Evolutionary conservation across 2,329 filamentous ascomycete genomes (phyloP).

Genomic region (Alternaria consortialis): DNA sequence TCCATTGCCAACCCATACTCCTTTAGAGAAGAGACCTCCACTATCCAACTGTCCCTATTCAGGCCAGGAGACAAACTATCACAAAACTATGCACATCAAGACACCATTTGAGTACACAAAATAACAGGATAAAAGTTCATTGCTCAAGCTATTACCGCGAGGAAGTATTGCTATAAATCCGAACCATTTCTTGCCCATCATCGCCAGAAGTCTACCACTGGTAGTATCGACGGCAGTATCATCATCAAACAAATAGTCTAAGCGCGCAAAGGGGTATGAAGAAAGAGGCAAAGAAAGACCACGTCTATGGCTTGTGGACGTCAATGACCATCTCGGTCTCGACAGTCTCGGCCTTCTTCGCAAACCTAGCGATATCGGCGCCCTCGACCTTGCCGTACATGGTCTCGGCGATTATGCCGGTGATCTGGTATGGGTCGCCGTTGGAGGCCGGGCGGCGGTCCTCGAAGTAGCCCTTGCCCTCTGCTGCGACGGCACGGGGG

Average conservation of each 20-base stretch:
- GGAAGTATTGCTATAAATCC: neutral
- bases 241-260: slow-evolving; percentile 6
- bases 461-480: slow-evolving; percentile 96
- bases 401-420: slow-evolving; percentile 82
- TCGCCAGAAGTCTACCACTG: neutral
- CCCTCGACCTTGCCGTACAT: slow-evolving; percentile 61
- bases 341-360: slow-evolving; percentile 42
- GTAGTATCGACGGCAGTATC: neutral
- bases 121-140: neutral
- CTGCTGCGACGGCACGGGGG: slow-evolving; percentile 81
- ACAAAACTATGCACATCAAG: neutral
- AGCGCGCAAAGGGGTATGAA: slow-evolving; percentile 23
- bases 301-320: slow-evolving; percentile 38
- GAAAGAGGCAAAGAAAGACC: slow-evolving; percentile 3
- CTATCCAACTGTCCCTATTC: too few species aligned
- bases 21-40: too few species aligned
- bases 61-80: too few species aligned
- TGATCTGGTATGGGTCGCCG: slow-evolving; percentile 85
- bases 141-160: slow-evolving; percentile 2
- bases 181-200: neutral
- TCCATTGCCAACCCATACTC: too few species aligned
- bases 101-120: neutral
- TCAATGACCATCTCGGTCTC: slow-evolving; percentile 48
- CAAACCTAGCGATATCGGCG: slow-evolving; percentile 56
- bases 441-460: slow-evolving; percentile 75